These are phyloP conservation scores for Salisapilia sapeloensis DNA, from an alignment of 352 stramenopile genomes.

Conservation along the genomic window DNA sequence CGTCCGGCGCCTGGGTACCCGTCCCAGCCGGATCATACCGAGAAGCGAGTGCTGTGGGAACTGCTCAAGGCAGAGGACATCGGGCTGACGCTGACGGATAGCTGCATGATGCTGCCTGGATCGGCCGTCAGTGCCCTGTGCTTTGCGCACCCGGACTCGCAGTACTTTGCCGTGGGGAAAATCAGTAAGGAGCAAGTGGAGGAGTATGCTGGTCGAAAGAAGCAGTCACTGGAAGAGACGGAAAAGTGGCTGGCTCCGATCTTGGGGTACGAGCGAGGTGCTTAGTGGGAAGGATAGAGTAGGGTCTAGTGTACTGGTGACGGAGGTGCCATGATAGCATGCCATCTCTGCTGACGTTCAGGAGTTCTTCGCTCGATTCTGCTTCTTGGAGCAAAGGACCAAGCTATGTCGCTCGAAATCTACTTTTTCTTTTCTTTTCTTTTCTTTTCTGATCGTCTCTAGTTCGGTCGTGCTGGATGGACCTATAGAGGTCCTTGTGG, in stretches of 20 bases:
- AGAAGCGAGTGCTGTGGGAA: slow-evolving; percentile 94
- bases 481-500: too few relatives aligned
- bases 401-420: too few relatives aligned
- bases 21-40: slow-evolving; percentile 95
- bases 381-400: too few relatives aligned
- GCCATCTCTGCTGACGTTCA: too few relatives aligned
- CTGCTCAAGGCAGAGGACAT: slow-evolving; percentile 88
- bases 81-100: slow-evolving; percentile 87
- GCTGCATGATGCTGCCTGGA: slow-evolving; percentile 93
- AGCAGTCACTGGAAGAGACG: slow-evolving; percentile 68
- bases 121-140: slow-evolving; percentile 89
- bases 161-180: slow-evolving; percentile 97
- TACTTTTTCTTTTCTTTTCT: too few relatives aligned
- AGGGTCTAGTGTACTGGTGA: too few relatives aligned
- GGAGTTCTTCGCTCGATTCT: too few relatives aligned
- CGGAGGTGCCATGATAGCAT: too few relatives aligned
- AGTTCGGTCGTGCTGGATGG: too few relatives aligned
- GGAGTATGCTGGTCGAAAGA: slow-evolving; percentile 89
- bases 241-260: slow-evolving; percentile 94
- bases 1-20: slow-evolving; percentile 94
- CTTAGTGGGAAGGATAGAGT: too few relatives aligned
- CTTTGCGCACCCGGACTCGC: slow-evolving; percentile 89
- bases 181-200: slow-evolving; percentile 93
- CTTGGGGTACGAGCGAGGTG: slow-evolving; percentile 85
- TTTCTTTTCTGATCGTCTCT: too few relatives aligned